These are phyloP conservation scores for Plectosphaerella sp. DNA, from an alignment of 2,329 filamentous ascomycete species.

Conservation along the genomic window DNA sequence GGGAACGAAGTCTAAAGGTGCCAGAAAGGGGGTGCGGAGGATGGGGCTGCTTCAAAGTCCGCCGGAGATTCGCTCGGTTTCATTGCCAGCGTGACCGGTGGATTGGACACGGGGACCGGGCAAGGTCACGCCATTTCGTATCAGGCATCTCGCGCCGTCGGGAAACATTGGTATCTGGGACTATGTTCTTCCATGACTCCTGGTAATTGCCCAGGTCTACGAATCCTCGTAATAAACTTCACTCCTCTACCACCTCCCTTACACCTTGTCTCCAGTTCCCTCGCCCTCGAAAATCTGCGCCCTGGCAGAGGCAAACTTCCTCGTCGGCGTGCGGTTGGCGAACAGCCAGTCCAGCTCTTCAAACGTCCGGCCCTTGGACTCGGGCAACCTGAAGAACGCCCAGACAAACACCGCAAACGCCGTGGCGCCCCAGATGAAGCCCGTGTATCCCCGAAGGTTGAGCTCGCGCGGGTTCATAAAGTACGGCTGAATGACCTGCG, in stretches of 20 bases:
- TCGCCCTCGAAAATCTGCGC: conserved; percentile 1
- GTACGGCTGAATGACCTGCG: conserved; percentile 22
- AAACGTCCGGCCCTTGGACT: conserved; percentile 18
- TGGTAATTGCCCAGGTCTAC: too few species aligned
- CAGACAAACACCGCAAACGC: conserved; percentile 11
- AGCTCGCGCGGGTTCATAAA: conserved; percentile 30
- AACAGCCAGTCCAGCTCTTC: conserved; percentile 16
- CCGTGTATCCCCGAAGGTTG: conserved; percentile 32
- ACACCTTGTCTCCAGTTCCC: background rate
- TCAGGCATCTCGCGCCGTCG: too few species aligned
- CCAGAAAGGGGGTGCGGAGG: too few species aligned
- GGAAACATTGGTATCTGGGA: too few species aligned
- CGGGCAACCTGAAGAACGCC: conserved; percentile 18
- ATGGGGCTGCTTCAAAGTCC: too few species aligned
- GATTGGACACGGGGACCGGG: too few species aligned
- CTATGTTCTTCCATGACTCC: too few species aligned
- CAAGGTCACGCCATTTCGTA: too few species aligned
- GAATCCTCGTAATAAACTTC: background rate
- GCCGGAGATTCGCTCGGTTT: too few species aligned
- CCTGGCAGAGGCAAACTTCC: background rate
- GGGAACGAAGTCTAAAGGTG: too few species aligned
- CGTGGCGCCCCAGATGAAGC: conserved; percentile 14
- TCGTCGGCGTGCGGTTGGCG: conserved; percentile 1
- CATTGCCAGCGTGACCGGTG: too few species aligned
- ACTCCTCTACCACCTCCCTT: background rate